phyloP scores from a whole-genome alignment of 306 rosid genomes.

The Gleditsia sinensis region DNA sequence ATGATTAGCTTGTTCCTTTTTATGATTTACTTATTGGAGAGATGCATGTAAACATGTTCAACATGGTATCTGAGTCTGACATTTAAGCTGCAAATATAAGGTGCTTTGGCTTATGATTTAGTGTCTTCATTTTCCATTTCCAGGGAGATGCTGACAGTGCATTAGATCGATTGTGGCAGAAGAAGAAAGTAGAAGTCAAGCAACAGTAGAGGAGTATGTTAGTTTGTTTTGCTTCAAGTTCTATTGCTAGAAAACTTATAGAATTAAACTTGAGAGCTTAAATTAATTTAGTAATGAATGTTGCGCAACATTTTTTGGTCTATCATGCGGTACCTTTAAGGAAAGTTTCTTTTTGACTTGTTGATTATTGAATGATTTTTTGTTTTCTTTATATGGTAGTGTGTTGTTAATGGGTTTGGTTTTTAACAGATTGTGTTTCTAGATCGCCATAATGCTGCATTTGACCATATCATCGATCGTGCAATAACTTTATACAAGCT shows the following conservation, averaged over 20 bases:
- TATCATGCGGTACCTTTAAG: too few species aligned
- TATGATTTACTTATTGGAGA: too few species aligned
- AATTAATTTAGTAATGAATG: not conserved
- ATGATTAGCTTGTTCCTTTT: too few species aligned
- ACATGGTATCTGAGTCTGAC: too few species aligned
- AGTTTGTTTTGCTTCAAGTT: not conserved
- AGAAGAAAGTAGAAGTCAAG: conserved; percentile 51
- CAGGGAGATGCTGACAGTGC: conserved; percentile 72
- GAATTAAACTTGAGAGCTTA: not conserved
- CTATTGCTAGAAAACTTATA: not conserved
- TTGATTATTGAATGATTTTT: too few species aligned
- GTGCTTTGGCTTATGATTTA: not conserved
- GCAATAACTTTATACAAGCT: too few species aligned
- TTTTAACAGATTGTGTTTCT: too few species aligned
- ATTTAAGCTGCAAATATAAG: not conserved
- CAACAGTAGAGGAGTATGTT: conserved; percentile 44
- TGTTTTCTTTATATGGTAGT: too few species aligned
- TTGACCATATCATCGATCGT: too few species aligned
- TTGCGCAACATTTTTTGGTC: not conserved
- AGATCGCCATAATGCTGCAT: too few species aligned
- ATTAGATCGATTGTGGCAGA: conserved; percentile 61
- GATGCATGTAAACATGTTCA: not conserved
- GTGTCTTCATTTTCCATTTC: not conserved
- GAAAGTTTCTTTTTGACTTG: too few species aligned
- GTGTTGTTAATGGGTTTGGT: too few species aligned